A percentile compares a stretch with the other conserved stretches of the same genome.
These are phyloP conservation scores for Aureobasidium subglaciale DNA, from an alignment of 2,329 filamentous ascomycete genomes.

Conservation along the genomic window DNA sequence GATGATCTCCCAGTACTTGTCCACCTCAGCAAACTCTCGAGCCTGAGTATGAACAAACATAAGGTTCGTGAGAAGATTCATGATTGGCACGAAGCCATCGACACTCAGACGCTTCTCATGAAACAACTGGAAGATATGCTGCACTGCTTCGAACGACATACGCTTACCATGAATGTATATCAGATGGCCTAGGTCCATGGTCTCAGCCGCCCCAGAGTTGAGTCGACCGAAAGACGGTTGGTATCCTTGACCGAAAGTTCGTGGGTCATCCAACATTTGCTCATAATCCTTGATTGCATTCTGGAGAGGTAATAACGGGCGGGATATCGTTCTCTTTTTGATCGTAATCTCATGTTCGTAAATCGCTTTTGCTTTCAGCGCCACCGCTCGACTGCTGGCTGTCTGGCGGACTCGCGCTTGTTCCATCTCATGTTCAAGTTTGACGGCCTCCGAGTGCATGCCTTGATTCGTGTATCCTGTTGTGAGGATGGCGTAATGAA, in stretches of 20 bases:
- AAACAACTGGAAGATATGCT: slow-evolving; percentile 52
- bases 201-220: too few species aligned
- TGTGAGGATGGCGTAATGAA: slow-evolving; percentile 50
- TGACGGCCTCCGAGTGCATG: slow-evolving; percentile 41
- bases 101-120: slow-evolving; percentile 31
- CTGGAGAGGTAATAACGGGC: slow-evolving; percentile 22
- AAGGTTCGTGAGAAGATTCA: slow-evolving; percentile 54
- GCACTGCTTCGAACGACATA: slow-evolving; percentile 42
- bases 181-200: slow-evolving; percentile 35
- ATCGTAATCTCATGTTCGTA: slow-evolving; percentile 23
- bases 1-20: slow-evolving; percentile 59
- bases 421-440: slow-evolving; percentile 42
- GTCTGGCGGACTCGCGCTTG: slow-evolving; percentile 32
- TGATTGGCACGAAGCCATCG: slow-evolving; percentile 36
- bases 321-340: neutral
- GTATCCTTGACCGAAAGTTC: neutral
- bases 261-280: neutral
- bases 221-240: too few species aligned
- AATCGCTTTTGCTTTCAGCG: slow-evolving; percentile 30
- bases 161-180: slow-evolving; percentile 48
- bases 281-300: slow-evolving; percentile 30
- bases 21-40: slow-evolving; percentile 53
- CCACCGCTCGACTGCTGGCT: slow-evolving; percentile 37
- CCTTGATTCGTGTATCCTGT: slow-evolving; percentile 39
- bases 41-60: slow-evolving; percentile 61